Evolutionary conservation across 495 filamentous ascomycete genomes (phyloP).

Genomic region (Astrocystis sublimbata): DNA sequence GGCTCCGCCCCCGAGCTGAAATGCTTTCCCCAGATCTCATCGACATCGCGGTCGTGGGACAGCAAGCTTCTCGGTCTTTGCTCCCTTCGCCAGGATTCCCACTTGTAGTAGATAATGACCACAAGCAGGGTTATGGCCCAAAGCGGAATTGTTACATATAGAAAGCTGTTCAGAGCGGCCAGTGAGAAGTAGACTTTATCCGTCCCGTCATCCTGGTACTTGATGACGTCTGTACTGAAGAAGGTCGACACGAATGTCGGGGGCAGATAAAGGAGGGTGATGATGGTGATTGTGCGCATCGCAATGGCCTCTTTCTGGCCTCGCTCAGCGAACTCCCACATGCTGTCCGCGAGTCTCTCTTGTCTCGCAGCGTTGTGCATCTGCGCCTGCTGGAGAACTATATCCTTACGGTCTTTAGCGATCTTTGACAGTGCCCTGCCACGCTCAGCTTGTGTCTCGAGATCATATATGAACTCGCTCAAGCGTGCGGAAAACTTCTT

Average conservation of each 20-base stretch:
- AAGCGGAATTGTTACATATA: constrained; percentile 40
- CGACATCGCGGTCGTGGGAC: neutral
- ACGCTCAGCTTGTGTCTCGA: constrained; percentile 36
- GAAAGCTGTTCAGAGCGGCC: constrained; percentile 35
- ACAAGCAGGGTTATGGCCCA: constrained; percentile 18
- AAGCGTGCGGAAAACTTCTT: constrained; percentile 28
- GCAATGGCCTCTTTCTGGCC: constrained; percentile 37
- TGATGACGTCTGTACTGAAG: constrained; percentile 50
- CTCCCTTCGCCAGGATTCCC: constrained; percentile 11
- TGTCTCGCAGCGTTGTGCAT: constrained; percentile 31
- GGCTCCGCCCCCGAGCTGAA: neutral
- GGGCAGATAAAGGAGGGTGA: constrained; percentile 47
- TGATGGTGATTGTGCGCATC: constrained; percentile 45
- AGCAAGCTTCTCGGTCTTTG: neutral
- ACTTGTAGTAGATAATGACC: constrained; percentile 2
- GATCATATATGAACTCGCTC: constrained; percentile 34
- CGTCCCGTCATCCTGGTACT: constrained; percentile 35
- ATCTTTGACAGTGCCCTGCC: constrained; percentile 33
- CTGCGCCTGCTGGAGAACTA: constrained; percentile 39
- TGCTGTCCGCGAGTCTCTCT: constrained; percentile 27
- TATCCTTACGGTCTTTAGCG: constrained; percentile 29
- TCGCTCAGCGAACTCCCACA: constrained; percentile 10
- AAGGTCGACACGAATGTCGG: constrained; percentile 51
- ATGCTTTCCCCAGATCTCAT: constrained; percentile 4
- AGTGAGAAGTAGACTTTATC: constrained; percentile 31